Evolutionary conservation across 2,329 filamentous ascomycete species (phyloP), one percentile per base, ranked within the genome.

Genomic region (Xylariales sp.): DNA sequence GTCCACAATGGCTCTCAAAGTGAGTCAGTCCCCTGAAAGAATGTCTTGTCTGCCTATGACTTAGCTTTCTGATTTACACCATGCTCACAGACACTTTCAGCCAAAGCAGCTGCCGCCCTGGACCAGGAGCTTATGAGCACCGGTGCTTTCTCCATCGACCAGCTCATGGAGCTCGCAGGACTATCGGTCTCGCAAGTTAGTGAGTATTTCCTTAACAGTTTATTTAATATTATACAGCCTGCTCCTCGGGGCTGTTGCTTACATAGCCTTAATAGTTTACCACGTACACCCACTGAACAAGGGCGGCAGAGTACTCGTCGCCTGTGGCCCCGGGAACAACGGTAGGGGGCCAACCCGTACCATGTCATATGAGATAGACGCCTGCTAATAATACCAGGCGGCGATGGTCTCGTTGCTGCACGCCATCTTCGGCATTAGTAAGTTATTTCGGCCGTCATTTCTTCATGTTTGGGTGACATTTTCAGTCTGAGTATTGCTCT

Each of bases 161-260:
- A 99, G 81, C 84, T 99, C 56, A 98, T 99, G 96, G 96, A 98
- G 78, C 83, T 99, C 7, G 96, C 96, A 50, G 96, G 96, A 0
- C 86, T 99, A 0, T 94, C 94, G 0, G 94, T 98, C 32, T 95
- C 95, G 12, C 94, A 98, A 84, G 94, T 92, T 58, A 90, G 93
- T 94, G 52, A 53, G 63, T n/a, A 78, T 66, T 83, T 77, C 9
- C 34, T 64, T 53, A 6, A 8, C 34, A 12, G 0, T 32, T 45
- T 12, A 12, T 23, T 23, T 23, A 23, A 23, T 23, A 23, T 28
- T 18, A 58, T 23, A 32, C 3, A 60, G 12, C 30, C 23, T 7
- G 16, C 14, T 46, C 18, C 14, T 41, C 43, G 34, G 28, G 28
- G 16, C 23, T 7, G 28, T 48, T 55, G 28, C 61, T 70, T 12